A percentile compares a stretch with the other conserved stretches of the same genome.
These are phyloP conservation scores for Myriangium duriaei DNA, from an alignment of 2,329 filamentous ascomycete species.

Conservation along the genomic window DNA sequence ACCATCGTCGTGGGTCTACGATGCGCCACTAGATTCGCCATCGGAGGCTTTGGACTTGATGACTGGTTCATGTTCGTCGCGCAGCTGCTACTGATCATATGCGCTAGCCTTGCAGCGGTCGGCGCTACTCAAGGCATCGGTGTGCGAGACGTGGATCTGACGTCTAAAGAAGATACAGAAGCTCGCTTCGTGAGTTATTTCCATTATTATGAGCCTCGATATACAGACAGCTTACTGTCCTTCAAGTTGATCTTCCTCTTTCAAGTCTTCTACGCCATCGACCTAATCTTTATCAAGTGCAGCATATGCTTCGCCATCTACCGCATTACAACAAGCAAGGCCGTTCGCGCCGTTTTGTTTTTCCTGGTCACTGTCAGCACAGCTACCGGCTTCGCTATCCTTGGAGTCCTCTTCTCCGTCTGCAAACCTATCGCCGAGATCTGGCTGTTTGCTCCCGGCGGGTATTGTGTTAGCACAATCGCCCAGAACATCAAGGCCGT, in stretches of 20 bases:
- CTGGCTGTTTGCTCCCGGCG: conserved; percentile 8
- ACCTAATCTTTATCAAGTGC: conserved; percentile 33
- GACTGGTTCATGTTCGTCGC: conserved; percentile 11
- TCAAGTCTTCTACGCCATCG: conserved; percentile 37
- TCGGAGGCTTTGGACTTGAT: conserved; percentile 12
- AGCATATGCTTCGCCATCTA: conserved; percentile 39
- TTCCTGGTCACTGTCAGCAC: conserved; percentile 11
- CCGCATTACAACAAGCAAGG: conserved; percentile 31
- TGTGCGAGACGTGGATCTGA: conserved; percentile 9
- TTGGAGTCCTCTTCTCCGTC: conserved; percentile 11
- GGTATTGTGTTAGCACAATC: conserved; percentile 6
- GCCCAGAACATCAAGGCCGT: conserved; percentile 9
- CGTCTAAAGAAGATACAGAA: background rate
- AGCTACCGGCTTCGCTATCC: conserved; percentile 15
- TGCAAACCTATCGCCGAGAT: conserved; percentile 12
- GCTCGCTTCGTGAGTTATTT: background rate
- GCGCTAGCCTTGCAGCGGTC: conserved; percentile 4
- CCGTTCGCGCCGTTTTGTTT: conserved; percentile 10
- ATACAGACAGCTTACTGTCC: background rate
- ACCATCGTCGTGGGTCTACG: conserved; percentile 9
- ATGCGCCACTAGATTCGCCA: conserved; percentile 8
- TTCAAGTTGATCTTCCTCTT: conserved; percentile 36
- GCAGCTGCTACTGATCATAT: conserved; percentile 10
- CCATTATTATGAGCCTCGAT: no score
- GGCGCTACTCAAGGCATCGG: conserved; percentile 10